phyloP scores from a whole-genome alignment of 2,329 filamentous ascomycete species.

The Curvularia sp. region DNA sequence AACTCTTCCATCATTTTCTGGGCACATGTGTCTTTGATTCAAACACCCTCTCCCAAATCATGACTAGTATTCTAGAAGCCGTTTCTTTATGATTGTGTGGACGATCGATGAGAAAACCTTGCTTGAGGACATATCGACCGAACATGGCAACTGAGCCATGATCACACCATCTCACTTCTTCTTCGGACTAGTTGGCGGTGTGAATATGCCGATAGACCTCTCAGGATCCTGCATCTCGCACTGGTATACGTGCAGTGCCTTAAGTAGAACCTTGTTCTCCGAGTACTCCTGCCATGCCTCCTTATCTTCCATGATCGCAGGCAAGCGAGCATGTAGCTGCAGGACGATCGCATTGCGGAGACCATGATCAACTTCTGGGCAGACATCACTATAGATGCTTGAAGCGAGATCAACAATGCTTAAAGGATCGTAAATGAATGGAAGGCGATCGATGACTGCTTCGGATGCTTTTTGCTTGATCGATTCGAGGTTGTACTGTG shows the following conservation, averaged over 20 bases:
- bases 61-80: background rate
- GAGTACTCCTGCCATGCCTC: conserved; percentile 23
- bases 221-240: conserved; percentile 6
- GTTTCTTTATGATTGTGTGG: background rate
- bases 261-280: conserved; percentile 20
- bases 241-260: conserved; percentile 18
- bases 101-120: background rate
- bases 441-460: conserved; percentile 31
- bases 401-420: conserved; percentile 26
- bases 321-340: conserved; percentile 19
- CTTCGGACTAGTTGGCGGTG: background rate
- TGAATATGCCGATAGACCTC: background rate
- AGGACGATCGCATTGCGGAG: conserved; percentile 24
- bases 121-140: background rate
- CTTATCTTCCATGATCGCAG: conserved; percentile 19
- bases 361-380: conserved; percentile 24
- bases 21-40: background rate
- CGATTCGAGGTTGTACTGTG: conserved; percentile 31
- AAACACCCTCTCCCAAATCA: background rate
- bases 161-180: background rate
- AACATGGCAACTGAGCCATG: background rate
- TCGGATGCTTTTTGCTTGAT: conserved; percentile 24
- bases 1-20: background rate
- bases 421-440: conserved; percentile 25
- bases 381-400: conserved; percentile 13